A percentile compares a stretch with the other conserved stretches of the same genome.
Evolutionary conservation across 169 alveolate species (phyloP).

Genomic region (Plasmodium gonderi): DNA sequence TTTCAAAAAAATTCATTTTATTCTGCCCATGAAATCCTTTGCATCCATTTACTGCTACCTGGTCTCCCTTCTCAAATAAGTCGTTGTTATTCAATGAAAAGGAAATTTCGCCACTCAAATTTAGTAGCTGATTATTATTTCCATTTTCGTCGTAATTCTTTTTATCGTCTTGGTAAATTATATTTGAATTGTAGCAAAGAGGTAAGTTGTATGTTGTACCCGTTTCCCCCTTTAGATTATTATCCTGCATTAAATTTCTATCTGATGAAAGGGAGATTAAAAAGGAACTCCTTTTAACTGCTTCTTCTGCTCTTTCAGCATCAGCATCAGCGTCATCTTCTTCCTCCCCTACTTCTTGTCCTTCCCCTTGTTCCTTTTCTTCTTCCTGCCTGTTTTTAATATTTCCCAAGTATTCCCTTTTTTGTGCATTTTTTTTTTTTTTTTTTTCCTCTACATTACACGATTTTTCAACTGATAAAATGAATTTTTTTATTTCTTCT

Average conservation of each 20-base stretch:
- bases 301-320: too few species aligned
- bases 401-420: neutral
- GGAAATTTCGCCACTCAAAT: neutral
- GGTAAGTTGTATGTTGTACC: neutral
- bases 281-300: neutral
- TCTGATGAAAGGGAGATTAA: neutral
- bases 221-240: neutral
- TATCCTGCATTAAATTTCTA: neutral
- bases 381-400: neutral
- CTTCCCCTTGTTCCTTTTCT: too few species aligned
- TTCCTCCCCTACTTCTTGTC: too few species aligned
- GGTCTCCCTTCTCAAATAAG: neutral
- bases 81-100: neutral
- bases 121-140: neutral
- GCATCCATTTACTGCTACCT: neutral
- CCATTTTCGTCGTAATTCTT: neutral
- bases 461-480: slow-evolving; percentile 9
- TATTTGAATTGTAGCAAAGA: neutral
- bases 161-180: neutral
- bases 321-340: too few species aligned
- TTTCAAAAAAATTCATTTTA: neutral
- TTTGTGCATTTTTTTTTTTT: neutral
- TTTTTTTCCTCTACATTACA: neutral
- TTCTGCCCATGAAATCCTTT: neutral
- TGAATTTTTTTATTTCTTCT: slow-evolving; percentile 7